Evolutionary conservation across 768 basidiomycete species (phyloP), one percentile per base, ranked within the genome.

Genomic region (Russula olivacea): DNA sequence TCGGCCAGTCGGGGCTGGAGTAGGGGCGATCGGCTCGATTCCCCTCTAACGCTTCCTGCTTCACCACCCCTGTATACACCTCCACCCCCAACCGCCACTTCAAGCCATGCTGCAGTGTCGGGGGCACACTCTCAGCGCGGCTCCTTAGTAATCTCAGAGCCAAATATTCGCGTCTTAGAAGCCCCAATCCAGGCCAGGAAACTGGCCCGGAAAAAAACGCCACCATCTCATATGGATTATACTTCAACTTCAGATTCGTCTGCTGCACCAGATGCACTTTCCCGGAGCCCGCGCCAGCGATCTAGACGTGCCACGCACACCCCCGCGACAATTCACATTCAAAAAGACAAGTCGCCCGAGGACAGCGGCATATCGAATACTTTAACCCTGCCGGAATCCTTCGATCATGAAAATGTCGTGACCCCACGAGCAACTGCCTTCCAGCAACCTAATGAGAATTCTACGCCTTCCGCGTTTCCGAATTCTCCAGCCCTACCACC

Each of bases 391-490:
- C 83, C 84, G 2, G 82, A 84, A 50, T 83, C 80, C 78, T 77
- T 79, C 4, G 76, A 73, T 17, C 76, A 77, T 21, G 85, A 86
- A 25, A 69, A 68, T 36, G 74, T 76, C 21, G 74, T 75, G 49
- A 91, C 89, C 5, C 89, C 89, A 3, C 83, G 75, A 59, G 81
- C 81, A 21, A 69, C 76, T 23, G 76, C 69, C 15, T 87, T 88
- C 68, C 15, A 53, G 12, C 28, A 43, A 23, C 2, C n/a, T 12
- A 34, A 15, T n/a, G 78, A 79, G 73, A 69, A 52, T 61, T 61
- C 52, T 21, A 53, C 61, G 14, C 69, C 71, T 11, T 69, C 74
- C 19, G 61, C 72, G 12, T 70, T 74, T 15, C 70, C 76, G 7
- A 66, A 71, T 12, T 69, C 71, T 6, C 73, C 69, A 6, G 28